Conservation (phyloP, 441 rosid species). For the Syzygium syzygioides region DNA sequence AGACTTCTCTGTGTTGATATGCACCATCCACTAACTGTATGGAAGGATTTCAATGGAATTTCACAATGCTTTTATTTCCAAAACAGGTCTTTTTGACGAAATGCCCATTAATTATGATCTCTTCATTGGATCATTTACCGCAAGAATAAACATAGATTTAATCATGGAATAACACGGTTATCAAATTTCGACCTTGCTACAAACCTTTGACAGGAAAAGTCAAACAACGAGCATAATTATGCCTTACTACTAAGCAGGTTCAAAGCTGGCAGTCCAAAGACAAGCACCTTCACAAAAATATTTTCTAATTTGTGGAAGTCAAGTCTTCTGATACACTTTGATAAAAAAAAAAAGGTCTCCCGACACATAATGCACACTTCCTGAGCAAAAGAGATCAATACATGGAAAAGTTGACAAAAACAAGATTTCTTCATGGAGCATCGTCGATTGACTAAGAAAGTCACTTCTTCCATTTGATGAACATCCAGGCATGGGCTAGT, state of each 20-base stretch:
- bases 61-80: not conserved
- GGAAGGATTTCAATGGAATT: not conserved
- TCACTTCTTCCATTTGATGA: not conserved
- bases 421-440: not conserved
- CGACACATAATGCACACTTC: not conserved
- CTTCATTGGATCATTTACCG: not conserved
- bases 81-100: not conserved
- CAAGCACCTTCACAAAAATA: not conserved
- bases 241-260: not conserved
- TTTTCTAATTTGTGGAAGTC: not conserved
- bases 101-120: not conserved
- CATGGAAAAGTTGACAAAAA: not conserved
- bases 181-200: not conserved
- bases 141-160: not conserved
- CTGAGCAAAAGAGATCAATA: not conserved
- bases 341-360: not conserved
- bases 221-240: not conserved
- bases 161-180: not conserved
- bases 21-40: not conserved
- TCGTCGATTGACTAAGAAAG: not conserved
- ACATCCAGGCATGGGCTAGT: not conserved
- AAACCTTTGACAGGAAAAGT: not conserved
- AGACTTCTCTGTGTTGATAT: not conserved
- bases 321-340: not conserved
- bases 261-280: not conserved